Base-by-base conservation (phyloP, 768 basidiomycete genomes). In the Boletus edulis region DNA sequence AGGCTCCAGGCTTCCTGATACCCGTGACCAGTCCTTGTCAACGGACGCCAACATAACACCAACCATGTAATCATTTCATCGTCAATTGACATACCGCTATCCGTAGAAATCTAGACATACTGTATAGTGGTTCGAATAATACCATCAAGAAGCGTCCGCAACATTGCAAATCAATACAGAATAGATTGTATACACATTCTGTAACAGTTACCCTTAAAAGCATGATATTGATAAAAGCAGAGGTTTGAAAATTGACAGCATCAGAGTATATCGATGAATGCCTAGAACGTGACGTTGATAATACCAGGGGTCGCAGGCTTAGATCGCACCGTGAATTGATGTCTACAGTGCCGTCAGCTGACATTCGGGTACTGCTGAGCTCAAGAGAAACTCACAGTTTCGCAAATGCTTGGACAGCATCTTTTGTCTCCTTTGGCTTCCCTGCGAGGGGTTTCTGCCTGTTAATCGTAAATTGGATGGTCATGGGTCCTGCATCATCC, bases 241-340 rank as follows among this genome's bases (percentile, higher is more conserved):
- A 35, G 9, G 15, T 54, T 49, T 48, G 52, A 17, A 55, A 45
- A 47, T 29, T 1, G 10, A 54, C 44, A 44, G 39, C 13, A 20
- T 17, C 13, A 49, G 38, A 41, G 13, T 24, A 34, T 22, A 40
- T 24, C n/a, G 34, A 24, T 29, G 48, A 55, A 55, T 34, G 22
- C 5, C 56, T 54, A 66, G 53, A 66, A 66, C 5, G 53, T 65
- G 35, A 72, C 48, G 13, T 58, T 53, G 56, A 62, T 13, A 20
- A 54, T 49, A n/a, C 60, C 60, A 29, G 58, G 52, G 14, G 45
- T 46, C 3, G 22, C 22, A 27, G 0, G 0, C 11, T 62, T 53
- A 8, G 0, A 29, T 32, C 13, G 48, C 9, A 7, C 0, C 22
- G 11, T 1, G n/a, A 70, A 69, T 27, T 60, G 20, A 46, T 72